Base-by-base conservation (phyloP, 1,139 yeast genomes). In the Diutina mesorugosa region DNA sequence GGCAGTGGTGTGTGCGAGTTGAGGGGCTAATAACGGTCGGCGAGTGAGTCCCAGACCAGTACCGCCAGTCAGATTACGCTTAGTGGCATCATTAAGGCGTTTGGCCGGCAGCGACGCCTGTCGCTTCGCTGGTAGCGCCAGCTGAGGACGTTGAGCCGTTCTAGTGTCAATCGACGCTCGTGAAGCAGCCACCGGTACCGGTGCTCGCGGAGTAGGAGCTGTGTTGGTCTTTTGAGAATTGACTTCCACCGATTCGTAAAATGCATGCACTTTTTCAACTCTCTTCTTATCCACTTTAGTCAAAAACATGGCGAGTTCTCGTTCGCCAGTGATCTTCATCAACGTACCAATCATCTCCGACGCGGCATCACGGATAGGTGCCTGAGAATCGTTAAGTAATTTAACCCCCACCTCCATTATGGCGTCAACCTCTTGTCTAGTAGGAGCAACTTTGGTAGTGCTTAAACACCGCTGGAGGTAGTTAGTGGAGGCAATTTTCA, bases 341-440 rank as follows among this genome's bases (percentile, higher is more conserved):
- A 91, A 70, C 0, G 87, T 83, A 6, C 97, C 98, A 54, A 90
- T 79, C 64, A 85, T 76, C 64, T 86, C 90, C 47, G 91, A 85
- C 0, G 93, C 87, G 1, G 85, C 84, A 57, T 85, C 81, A 66
- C 99, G 80, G 1, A 90, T 85, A 0, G 95, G 90, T 58, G 90
- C 96, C 66, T 87, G 90, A 0, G 96, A 85, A 61, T 93, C 99
- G 56, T 81, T 76, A 47, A 90, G 78, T 21, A 89, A 72, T 64
- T 85, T 87, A 8, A 79, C 76, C 2, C 82, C 80, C 1, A 71
- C 68, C 1, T 73, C 79, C 74, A 84, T 80, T 12, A 87, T 82
- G 9, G 67, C 65, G 60, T 84, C 87, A 53, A 83, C 69, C 60
- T 87, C 90, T 2, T 71, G 62, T 5, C 73, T 66, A 7, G 72